A percentile compares a stretch with the other conserved stretches of the same genome.
Evolutionary conservation across 371 early-diverging fungal species (phyloP).

Genomic region (Actinomortierella wolfii): DNA sequence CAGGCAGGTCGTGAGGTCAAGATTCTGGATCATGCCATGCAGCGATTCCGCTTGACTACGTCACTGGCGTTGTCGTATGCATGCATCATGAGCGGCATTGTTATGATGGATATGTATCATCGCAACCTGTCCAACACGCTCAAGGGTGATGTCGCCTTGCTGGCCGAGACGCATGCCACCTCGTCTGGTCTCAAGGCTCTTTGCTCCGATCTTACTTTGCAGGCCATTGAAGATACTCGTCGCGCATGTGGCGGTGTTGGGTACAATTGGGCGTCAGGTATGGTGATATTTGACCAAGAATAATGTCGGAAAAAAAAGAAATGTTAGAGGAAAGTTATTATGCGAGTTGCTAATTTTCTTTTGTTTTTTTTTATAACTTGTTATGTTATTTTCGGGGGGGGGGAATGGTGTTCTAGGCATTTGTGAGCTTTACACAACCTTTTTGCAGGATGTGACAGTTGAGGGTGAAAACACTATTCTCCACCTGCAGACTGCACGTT

Average conservation of each 20-base stretch:
- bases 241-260: slow-evolving; percentile 86
- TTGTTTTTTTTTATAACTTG: no score
- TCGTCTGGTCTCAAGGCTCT: slow-evolving; percentile 85
- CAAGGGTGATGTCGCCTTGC: slow-evolving; percentile 53
- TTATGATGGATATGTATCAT: slow-evolving; percentile 65
- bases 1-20: slow-evolving; percentile 61
- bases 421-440: slow-evolving; percentile 51
- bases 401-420: no score
- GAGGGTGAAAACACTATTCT: slow-evolving; percentile 68
- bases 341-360: no score
- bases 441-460: slow-evolving; percentile 58
- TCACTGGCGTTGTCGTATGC: slow-evolving; percentile 76
- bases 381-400: no score
- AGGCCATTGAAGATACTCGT: slow-evolving; percentile 74
- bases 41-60: slow-evolving; percentile 75
- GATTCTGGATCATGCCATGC: slow-evolving; percentile 78
- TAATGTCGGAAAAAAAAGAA: not conserved
- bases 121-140: slow-evolving; percentile 62
- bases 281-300: not conserved
- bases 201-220: slow-evolving; percentile 71
- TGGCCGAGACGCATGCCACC: slow-evolving; percentile 85
- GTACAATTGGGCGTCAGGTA: slow-evolving; percentile 50
- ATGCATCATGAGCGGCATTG: slow-evolving; percentile 73
- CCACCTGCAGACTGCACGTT: slow-evolving; percentile 75
- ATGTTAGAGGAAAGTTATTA: not conserved